Evolutionary conservation across 345 rosid genomes (phyloP), one percentile per base, ranked within the genome.

Genomic region (Eucalyptus sp.): DNA sequence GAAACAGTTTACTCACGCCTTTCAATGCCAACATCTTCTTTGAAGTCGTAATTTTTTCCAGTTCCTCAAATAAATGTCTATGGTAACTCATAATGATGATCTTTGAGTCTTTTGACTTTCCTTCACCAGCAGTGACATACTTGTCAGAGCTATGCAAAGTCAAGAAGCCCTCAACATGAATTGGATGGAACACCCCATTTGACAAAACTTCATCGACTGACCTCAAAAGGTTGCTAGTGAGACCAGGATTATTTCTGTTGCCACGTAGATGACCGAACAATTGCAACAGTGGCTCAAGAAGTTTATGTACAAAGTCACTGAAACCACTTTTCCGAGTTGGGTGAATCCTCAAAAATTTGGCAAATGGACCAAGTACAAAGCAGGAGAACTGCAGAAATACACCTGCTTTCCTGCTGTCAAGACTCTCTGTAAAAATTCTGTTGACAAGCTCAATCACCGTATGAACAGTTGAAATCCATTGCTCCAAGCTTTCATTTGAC

Each of bases 151-250:
- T 92, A 8, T 88, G 92, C 91, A 97, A 93, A 90, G 92, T 92
- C 87, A 97, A 90, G 90, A 97, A 97, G 76, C 98, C 99, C 92
- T 96, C 98, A 80, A 96, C 89, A 87, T 98, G 99, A 48, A 90
- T 89, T 56, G 97, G 93, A 91, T 98, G 97, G 91, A 96, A 97
- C 89, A 97, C 85, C 87, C 96, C 99, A 44, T 93, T 93, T 87
- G 95, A 92, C 86, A 97, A 89, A 88, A 95, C 94, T 83, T 95
- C 97, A 91, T 94, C 94, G 84, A 93, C 91, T 91, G 93, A 88
- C 93, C 89, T 89, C 88, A 93, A 64, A 90, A 97, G 92, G 50
- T 90, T 91, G 90, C 87, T 89, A 46, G 88, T 86, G 86, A 50
- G 89, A 87, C 68, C 83, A 89, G 89, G 87, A 89, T 88, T 88